These are phyloP conservation scores for Trichophyton mentagrophytes DNA, from an alignment of 2,329 filamentous ascomycete species.

Conservation along the genomic window DNA sequence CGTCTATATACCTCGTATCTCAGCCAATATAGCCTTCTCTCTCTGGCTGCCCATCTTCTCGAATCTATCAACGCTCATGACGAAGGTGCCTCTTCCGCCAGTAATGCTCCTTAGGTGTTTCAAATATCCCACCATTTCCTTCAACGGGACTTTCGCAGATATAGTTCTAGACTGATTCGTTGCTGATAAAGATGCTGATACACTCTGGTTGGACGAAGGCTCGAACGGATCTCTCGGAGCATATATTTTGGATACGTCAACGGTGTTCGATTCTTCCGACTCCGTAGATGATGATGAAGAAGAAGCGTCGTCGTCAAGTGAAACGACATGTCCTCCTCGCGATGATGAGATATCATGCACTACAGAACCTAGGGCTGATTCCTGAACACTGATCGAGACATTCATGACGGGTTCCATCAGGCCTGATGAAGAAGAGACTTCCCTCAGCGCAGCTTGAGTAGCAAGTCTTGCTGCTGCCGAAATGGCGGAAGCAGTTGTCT, in stretches of 20 bases:
- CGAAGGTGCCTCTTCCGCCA: conserved; percentile 65
- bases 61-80: conserved; percentile 61
- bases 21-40: conserved; percentile 43
- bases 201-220: conserved; percentile 16
- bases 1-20: conserved; percentile 27
- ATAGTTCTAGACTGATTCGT: conserved; percentile 48
- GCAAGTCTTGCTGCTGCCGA: conserved; percentile 57
- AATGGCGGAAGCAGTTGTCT: conserved; percentile 53
- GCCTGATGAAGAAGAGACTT: conserved; percentile 43
- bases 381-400: conserved; percentile 73
- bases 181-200: conserved; percentile 1
- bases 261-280: conserved; percentile 29
- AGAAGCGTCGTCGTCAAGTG: conserved; percentile 45
- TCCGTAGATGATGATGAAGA: conserved; percentile 20
- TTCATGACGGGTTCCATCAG: conserved; percentile 93
- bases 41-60: conserved; percentile 52
- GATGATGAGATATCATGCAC: conserved; percentile 68
- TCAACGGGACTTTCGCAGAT: conserved; percentile 75
- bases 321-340: conserved; percentile 60
- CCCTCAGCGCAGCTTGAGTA: conserved; percentile 55
- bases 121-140: conserved; percentile 93
- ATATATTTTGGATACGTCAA: conserved; percentile 68
- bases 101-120: conserved; percentile 81
- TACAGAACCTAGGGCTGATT: conserved; percentile 65
- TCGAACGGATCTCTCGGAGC: conserved; percentile 75